A percentile compares a stretch with the other conserved stretches of the same genome.
Conservation (phyloP, 2,329 filamentous ascomycete species). For the Blastomyces gilchristii region DNA sequence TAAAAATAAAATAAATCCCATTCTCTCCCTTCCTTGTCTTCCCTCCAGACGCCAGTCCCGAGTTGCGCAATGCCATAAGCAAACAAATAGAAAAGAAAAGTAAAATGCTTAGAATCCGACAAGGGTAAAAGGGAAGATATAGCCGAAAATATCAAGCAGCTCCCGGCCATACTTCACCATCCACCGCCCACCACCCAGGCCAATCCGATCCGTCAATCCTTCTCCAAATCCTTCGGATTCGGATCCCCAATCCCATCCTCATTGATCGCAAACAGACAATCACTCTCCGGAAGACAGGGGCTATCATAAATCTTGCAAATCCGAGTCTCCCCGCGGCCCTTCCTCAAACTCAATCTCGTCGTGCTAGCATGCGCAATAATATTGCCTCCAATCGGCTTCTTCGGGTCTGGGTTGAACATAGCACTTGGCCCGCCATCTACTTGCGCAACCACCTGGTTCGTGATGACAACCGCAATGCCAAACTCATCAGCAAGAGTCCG, state of each 20-base stretch:
- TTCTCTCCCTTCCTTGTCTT: neutral
- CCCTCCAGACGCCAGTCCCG: slow-evolving; percentile 1
- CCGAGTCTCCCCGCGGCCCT: slow-evolving; percentile 86
- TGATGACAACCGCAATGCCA: slow-evolving; percentile 95
- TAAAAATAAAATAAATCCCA: neutral
- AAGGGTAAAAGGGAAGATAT: neutral
- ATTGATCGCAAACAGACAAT: slow-evolving; percentile 92
- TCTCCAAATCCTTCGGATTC: slow-evolving; percentile 88
- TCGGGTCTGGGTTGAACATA: slow-evolving; percentile 99
- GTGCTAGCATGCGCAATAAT: slow-evolving; percentile 98
- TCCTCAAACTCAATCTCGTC: slow-evolving; percentile 87
- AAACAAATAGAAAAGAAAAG: neutral
- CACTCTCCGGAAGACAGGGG: slow-evolving; percentile 89
- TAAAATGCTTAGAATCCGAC: neutral
- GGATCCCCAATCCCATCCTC: slow-evolving; percentile 96
- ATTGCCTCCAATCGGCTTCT: slow-evolving; percentile 97
- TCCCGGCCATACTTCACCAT: neutral
- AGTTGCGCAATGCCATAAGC: neutral
- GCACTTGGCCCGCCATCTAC: slow-evolving; percentile 91
- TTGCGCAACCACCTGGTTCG: slow-evolving; percentile 96
- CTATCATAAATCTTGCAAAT: slow-evolving; percentile 99
- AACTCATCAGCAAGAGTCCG: slow-evolving; percentile 58
- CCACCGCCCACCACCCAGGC: neutral
- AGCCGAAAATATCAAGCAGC: neutral
- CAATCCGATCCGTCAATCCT: slow-evolving; percentile 42